These are phyloP conservation scores for Microthlaspi erraticum DNA, from an alignment of 345 rosid species.

Conservation along the genomic window DNA sequence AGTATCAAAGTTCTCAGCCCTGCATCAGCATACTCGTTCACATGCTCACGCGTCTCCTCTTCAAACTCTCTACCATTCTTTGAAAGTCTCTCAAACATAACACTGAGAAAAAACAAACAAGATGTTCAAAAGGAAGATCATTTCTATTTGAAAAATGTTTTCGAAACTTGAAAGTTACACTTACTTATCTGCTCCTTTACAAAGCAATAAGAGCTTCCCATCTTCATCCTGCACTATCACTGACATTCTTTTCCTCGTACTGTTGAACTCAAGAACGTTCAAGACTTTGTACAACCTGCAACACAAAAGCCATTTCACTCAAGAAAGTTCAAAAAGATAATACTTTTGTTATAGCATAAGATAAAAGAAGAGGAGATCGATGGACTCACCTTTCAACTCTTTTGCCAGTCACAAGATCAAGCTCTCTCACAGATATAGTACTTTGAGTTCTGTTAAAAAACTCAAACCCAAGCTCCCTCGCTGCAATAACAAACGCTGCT, in stretches of 20 bases:
- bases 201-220: constrained; percentile 70
- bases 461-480: constrained; percentile 88
- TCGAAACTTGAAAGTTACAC: constrained; percentile 9
- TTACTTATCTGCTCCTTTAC: constrained; percentile 97
- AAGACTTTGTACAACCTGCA: constrained; percentile 72
- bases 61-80: constrained; percentile 65
- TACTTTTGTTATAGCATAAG: not conserved
- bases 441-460: constrained; percentile 81
- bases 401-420: constrained; percentile 58
- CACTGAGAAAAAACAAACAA: constrained; percentile 50
- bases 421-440: constrained; percentile 60
- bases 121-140: not conserved
- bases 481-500: constrained; percentile 96
- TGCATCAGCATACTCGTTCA: constrained; percentile 90
- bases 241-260: constrained; percentile 94
- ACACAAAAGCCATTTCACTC: constrained; percentile 5
- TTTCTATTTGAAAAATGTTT: not conserved
- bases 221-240: constrained; percentile 76
- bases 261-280: constrained; percentile 83
- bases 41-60: constrained; percentile 73
- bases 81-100: constrained; percentile 85
- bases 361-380: constrained; percentile 30
- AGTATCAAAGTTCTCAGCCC: constrained; percentile 87
- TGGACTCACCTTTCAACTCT: constrained; percentile 70
- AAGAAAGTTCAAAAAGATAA: not conserved